Percentiles rank a stretch among this genome's conserved stretches.
These are phyloP conservation scores for Plasmodium vivax DNA, from an alignment of 169 alveolate species.

Conservation along the genomic window DNA sequence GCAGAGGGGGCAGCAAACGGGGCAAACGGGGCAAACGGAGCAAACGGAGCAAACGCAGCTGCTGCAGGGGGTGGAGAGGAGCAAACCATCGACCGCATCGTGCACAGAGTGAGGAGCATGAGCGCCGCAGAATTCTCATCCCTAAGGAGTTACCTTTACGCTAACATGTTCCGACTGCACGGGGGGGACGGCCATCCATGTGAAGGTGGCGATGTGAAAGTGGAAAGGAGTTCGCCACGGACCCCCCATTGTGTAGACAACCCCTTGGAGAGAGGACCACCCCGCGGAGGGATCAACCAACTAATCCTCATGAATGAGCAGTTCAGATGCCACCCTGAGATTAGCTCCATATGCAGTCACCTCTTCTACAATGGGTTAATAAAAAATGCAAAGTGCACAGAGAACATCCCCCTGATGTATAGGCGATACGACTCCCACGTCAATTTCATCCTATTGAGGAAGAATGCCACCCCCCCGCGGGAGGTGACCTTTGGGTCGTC, in stretches of 20 bases:
- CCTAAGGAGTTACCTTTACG: neutral
- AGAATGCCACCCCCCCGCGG: neutral
- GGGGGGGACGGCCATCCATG: neutral
- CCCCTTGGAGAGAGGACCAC: neutral
- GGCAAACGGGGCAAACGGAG: no score
- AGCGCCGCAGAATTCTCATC: neutral
- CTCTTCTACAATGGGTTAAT: conserved; percentile 49
- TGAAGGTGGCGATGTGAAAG: neutral
- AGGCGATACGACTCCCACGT: conserved; percentile 21
- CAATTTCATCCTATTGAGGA: conserved; percentile 21
- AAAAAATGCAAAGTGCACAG: conserved; percentile 33
- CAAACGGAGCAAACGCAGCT: no score
- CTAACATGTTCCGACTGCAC: conserved; percentile 37
- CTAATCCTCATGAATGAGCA: conserved; percentile 51
- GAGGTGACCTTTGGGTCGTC: conserved; percentile 2
- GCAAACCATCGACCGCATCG: neutral
- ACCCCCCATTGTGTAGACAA: neutral
- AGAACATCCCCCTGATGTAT: neutral
- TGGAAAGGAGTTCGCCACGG: neutral
- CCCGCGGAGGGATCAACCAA: neutral
- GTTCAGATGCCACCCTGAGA: conserved; percentile 70
- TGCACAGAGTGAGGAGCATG: neutral
- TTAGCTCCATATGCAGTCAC: conserved; percentile 57
- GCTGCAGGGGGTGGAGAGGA: neutral
- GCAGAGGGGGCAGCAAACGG: no score